Percentiles rank a stretch among this genome's conserved stretches.
Conservation (phyloP, 441 rosid genomes). For the Aquilaria agallochum region DNA sequence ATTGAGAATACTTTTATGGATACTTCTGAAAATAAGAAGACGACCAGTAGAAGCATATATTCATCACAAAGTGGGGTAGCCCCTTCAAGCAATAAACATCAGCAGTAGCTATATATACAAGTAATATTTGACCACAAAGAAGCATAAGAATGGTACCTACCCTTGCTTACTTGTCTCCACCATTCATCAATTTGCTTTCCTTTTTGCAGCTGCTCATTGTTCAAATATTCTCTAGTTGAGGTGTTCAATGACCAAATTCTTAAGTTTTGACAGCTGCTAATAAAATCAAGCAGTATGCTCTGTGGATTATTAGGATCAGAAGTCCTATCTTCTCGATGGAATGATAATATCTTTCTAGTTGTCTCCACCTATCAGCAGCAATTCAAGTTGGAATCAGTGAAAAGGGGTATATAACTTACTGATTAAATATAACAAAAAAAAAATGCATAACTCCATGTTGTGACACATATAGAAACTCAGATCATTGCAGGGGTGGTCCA, state of each 20-base stretch:
- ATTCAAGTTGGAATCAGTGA: conserved; percentile 24
- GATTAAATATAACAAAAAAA: no score
- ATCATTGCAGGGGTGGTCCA: no score
- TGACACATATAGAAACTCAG: no score
- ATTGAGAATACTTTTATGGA: no score
- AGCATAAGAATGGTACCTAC: conserved; percentile 32
- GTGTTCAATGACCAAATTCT: conserved; percentile 94
- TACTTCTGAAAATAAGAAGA: no score
- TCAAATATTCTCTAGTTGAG: conserved; percentile 81
- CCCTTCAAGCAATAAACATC: neutral
- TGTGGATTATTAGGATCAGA: conserved; percentile 92
- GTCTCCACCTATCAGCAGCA: conserved; percentile 77
- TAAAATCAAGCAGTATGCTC: conserved; percentile 93
- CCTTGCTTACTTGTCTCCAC: conserved; percentile 93
- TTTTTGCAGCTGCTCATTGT: conserved; percentile 86
- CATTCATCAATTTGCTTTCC: conserved; percentile 99
- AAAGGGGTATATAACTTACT: conserved; percentile 13
- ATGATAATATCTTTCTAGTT: conserved; percentile 79
- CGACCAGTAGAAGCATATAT: no score
- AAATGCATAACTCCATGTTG: no score
- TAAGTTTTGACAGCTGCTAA: conserved; percentile 95
- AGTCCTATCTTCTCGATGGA: conserved; percentile 92
- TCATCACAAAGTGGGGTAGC: no score
- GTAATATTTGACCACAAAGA: conserved; percentile 13
- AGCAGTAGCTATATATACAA: conserved; percentile 4